A percentile compares a stretch with the other conserved stretches of the same genome.
Evolutionary conservation across 2,329 filamentous ascomycete genomes (phyloP).

Genomic region (Neobulgaria alba): DNA sequence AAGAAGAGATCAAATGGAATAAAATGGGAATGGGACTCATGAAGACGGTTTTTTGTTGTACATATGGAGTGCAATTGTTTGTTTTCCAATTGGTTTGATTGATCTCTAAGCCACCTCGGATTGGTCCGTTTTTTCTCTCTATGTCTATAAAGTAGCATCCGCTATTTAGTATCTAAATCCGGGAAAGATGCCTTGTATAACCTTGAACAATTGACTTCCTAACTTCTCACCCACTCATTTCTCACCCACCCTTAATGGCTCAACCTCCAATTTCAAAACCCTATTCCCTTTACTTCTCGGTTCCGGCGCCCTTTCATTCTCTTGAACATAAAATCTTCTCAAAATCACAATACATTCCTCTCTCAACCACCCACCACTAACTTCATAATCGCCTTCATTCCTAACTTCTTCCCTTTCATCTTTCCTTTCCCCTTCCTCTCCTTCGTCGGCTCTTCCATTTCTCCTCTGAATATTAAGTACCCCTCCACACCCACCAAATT

Average conservation of each 20-base stretch:
- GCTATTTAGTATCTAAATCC: too few species aligned
- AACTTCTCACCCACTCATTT: too few species aligned
- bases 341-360: constrained; percentile 91
- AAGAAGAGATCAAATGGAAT: neutral
- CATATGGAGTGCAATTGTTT: constrained; percentile 7
- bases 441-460: constrained; percentile 15
- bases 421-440: constrained; percentile 45
- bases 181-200: too few species aligned
- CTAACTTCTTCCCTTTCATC: constrained; percentile 45
- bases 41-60: constrained; percentile 6
- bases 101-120: too few species aligned
- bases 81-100: neutral
- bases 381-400: constrained; percentile 68
- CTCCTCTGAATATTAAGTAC: constrained; percentile 70
- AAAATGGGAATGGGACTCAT: constrained; percentile 4
- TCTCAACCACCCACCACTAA: constrained; percentile 78
- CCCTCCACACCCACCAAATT: constrained; percentile 92
- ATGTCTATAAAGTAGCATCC: too few species aligned
- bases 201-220: too few species aligned
- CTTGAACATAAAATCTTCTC: constrained; percentile 92
- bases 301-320: constrained; percentile 65
- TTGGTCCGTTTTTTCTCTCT: too few species aligned
- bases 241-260: constrained; percentile 17
- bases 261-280: constrained; percentile 27
- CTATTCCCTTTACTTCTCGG: constrained; percentile 28